Conservation (phyloP, 352 stramenopile genomes). For the Globisporangium paddicum region DNA sequence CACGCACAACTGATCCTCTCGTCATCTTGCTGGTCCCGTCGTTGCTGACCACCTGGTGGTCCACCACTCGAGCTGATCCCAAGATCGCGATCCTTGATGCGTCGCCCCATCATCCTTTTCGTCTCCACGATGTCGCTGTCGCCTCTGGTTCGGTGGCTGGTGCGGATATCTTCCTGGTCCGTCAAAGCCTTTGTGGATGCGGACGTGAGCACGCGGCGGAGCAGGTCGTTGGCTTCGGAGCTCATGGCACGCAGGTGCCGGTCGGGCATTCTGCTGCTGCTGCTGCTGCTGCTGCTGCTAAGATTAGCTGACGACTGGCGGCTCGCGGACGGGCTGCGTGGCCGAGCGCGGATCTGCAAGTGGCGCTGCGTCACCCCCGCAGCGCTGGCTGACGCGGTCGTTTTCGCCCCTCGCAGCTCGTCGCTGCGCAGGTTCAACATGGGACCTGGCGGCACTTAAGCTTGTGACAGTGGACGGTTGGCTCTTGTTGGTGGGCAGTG, state of each 20-base stretch:
- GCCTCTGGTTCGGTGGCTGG: background rate
- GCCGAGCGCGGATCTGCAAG: background rate
- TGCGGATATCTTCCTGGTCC: background rate
- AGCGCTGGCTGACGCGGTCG: background rate
- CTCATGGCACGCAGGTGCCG: background rate
- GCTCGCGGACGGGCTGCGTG: background rate
- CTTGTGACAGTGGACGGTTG: background rate
- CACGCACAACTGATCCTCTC: too few species aligned
- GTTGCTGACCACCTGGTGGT: background rate
- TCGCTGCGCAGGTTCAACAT: conserved; percentile 11
- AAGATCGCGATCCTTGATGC: conserved; percentile 2
- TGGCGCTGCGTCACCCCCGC: background rate
- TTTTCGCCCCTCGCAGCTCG: background rate
- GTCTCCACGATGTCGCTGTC: conserved; percentile 3
- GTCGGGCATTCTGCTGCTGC: background rate
- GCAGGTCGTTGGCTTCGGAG: background rate
- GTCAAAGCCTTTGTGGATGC: background rate
- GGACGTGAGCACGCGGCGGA: conserved; percentile 1
- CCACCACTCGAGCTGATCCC: background rate
- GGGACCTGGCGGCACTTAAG: conserved; percentile 2
- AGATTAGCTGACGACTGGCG: background rate
- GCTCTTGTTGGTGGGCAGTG: background rate
- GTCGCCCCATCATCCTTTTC: conserved; percentile 10
- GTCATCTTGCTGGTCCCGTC: background rate
- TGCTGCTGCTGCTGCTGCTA: background rate